Evolutionary conservation across 148 eudicot genomes (phyloP), one percentile per base, ranked within the genome.

Genomic region (Vaccinium corymbosum): DNA sequence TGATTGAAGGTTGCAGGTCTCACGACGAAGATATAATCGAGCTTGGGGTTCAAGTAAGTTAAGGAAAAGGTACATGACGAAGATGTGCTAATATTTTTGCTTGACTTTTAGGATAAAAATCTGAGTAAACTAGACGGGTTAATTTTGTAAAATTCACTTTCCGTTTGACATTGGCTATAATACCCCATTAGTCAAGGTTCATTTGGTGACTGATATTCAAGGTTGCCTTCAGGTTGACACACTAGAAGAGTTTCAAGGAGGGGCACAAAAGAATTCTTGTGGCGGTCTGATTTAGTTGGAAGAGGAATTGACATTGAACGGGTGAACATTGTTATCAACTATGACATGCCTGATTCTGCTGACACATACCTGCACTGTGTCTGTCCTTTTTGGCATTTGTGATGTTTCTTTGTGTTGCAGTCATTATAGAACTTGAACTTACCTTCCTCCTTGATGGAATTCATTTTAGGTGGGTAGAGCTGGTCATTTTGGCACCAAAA

Each of bases 401-500:
- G 12, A 78, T 51, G n/a, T 78, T 51, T 29, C 57, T 38, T 42
- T 81, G 14, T 71, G 13, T 49, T 83, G 49, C 8, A 49, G 29
- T 53, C 14, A 9, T 68, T 68, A 42, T 38, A 14, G 15, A 50
- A 20, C 66, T 38, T 16, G 53, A 2, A 52, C 64, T 56, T 3
- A 80, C 76, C 66, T 32, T 49, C 56, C 56, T 76, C 11, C 53
- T 48, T 79, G 77, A n/a, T 51, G 53, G 52, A 25, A 66, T 59
- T 70, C 9, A 73, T 35, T 62, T 38, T 83, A 95, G 98, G 98
- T 95, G 75, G 98, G 98, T 48, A 85, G 98, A 89, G 98, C 98
- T 85, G 98, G 98, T 64, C 90, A 98, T 83, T 95, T 95, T 78
- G 98, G 98, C 17, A 95, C 98, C 0, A 95, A 93, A 83, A 97